phyloP scores from a whole-genome alignment of 805 yeast species.

The Zygosaccharomyces bisporus region DNA sequence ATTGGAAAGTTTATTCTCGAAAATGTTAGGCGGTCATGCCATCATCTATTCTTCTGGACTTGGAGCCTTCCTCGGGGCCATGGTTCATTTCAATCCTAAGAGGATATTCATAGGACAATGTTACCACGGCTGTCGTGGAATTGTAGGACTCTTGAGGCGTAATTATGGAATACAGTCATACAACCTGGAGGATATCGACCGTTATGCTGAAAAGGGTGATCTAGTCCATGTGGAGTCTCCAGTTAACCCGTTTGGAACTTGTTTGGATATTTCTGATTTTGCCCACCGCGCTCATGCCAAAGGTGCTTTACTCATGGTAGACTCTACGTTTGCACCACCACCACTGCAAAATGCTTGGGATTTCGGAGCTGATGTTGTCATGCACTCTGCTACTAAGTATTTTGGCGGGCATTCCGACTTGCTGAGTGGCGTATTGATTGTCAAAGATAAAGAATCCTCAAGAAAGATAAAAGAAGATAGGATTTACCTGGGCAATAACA shows the following conservation, averaged over 20 bases:
- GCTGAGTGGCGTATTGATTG: slow-evolving; percentile 73
- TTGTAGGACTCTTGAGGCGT: slow-evolving; percentile 59
- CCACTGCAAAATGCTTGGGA: slow-evolving; percentile 79
- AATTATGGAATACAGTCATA: slow-evolving; percentile 53
- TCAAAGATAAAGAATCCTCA: slow-evolving; percentile 50
- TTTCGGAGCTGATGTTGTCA: slow-evolving; percentile 81
- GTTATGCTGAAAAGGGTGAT: slow-evolving; percentile 54
- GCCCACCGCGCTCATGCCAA: slow-evolving; percentile 69
- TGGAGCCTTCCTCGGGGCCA: slow-evolving; percentile 72
- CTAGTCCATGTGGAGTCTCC: slow-evolving; percentile 84
- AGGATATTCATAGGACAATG: slow-evolving; percentile 70
- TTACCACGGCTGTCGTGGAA: slow-evolving; percentile 81
- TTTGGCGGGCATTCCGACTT: slow-evolving; percentile 95
- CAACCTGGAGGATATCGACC: slow-evolving; percentile 49
- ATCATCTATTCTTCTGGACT: slow-evolving; percentile 76
- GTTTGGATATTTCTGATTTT: slow-evolving; percentile 56
- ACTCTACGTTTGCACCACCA: slow-evolving; percentile 92
- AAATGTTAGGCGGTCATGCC: slow-evolving; percentile 59
- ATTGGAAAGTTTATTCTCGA: slow-evolving; percentile 60
- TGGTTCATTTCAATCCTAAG: slow-evolving; percentile 70
- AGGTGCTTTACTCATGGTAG: slow-evolving; percentile 72
- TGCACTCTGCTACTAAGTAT: slow-evolving; percentile 92
- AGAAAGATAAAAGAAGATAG: slow-evolving; percentile 57
- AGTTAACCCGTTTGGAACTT: slow-evolving; percentile 74
- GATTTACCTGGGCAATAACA: slow-evolving; percentile 68